Conservation (phyloP, 176 grass and related monocot genomes). For the Saccharum officinarum region DNA sequence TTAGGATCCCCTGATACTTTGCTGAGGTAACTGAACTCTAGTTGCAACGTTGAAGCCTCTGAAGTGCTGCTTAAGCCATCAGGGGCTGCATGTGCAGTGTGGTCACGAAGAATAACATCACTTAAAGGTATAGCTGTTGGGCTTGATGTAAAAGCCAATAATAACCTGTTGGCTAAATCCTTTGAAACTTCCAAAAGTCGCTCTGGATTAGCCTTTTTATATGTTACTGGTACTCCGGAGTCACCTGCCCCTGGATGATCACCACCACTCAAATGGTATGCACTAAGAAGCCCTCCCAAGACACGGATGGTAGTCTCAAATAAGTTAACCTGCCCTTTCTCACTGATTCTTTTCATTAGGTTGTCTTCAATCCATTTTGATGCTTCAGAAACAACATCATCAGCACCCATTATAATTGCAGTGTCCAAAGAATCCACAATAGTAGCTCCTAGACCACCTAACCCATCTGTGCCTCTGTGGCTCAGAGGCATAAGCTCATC, state of each 20-base stretch:
- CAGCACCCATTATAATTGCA: constrained; percentile 91
- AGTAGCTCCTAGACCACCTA: constrained; percentile 94
- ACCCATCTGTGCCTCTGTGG: constrained; percentile 77
- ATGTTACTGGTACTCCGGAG: constrained; percentile 54
- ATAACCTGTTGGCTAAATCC: constrained; percentile 78
- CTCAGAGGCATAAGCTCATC: constrained; percentile 95
- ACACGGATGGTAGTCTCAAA: constrained; percentile 98
- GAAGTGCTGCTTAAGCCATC: constrained; percentile 95
- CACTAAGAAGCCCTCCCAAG: constrained; percentile 97
- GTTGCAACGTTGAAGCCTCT: constrained; percentile 86
- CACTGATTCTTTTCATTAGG: constrained; percentile 73
- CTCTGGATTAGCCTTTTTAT: constrained; percentile 57
- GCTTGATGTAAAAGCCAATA: constrained; percentile 86
- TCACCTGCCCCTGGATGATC: constrained; percentile 38
- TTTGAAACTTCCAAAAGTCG: constrained; percentile 77
- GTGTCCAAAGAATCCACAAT: constrained; percentile 92
- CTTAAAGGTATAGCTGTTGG: constrained; percentile 92
- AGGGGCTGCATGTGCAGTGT: constrained; percentile 74
- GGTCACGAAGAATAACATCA: constrained; percentile 87
- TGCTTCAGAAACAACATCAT: constrained; percentile 79
- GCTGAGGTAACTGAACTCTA: constrained; percentile 97
- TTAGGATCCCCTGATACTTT: constrained; percentile 85
- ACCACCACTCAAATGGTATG: constrained; percentile 83
- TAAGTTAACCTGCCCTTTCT: constrained; percentile 95
- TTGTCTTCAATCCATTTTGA: constrained; percentile 85